Evolutionary conservation across 805 yeast genomes (phyloP).

Genomic region (Candida qinlingensis): DNA sequence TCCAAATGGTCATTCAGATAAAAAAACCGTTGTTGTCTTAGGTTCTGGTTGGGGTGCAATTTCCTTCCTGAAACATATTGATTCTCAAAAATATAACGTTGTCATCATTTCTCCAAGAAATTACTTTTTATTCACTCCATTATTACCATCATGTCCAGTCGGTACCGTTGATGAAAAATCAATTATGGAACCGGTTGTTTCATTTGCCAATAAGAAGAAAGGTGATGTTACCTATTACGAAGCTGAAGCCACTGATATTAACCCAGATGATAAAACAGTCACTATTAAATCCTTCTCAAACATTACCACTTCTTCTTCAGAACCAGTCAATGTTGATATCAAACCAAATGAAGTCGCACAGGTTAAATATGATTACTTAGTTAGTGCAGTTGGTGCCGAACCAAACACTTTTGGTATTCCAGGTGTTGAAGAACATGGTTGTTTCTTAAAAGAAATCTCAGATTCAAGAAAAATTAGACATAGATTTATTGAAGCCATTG

Average conservation of each 20-base stretch:
- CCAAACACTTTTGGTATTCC: slow-evolving; percentile 94
- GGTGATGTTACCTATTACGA: slow-evolving; percentile 81
- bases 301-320: slow-evolving; percentile 4
- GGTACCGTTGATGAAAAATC: slow-evolving; percentile 89
- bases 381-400: slow-evolving; percentile 92
- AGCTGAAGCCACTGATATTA: slow-evolving; percentile 85
- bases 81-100: slow-evolving; percentile 83
- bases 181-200: slow-evolving; percentile 88
- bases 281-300: slow-evolving; percentile 45
- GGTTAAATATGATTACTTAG: slow-evolving; percentile 72
- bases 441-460: slow-evolving; percentile 83
- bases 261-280: slow-evolving; percentile 61
- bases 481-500: slow-evolving; percentile 80
- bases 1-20: slow-evolving; percentile 16
- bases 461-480: slow-evolving; percentile 83
- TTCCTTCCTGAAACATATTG: slow-evolving; percentile 76
- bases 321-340: slow-evolving; percentile 9
- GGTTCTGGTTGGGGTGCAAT: slow-evolving; percentile 97
- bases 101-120: slow-evolving; percentile 90
- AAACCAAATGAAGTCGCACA: slow-evolving; percentile 37
- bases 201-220: slow-evolving; percentile 71
- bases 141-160: slow-evolving; percentile 90
- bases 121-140: slow-evolving; percentile 93
- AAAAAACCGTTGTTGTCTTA: slow-evolving; percentile 53
- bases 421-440: slow-evolving; percentile 85